Percentiles rank a stretch among this genome's conserved stretches.
phyloP scores from a whole-genome alignment of 2,329 filamentous ascomycete genomes.

The Calonectria leucothoes region DNA sequence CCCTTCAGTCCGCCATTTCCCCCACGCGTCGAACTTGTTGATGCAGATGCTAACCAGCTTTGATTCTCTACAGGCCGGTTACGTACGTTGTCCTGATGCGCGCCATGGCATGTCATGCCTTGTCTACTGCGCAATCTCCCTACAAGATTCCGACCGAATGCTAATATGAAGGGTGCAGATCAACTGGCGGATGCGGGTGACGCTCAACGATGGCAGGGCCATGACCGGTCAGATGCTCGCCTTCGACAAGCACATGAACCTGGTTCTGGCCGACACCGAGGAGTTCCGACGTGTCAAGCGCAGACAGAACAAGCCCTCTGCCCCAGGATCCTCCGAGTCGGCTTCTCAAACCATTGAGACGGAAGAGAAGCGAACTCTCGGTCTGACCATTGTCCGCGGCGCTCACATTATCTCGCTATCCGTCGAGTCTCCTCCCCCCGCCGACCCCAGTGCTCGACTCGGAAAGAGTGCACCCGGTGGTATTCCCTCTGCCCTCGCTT shows the following conservation, averaged over 20 bases:
- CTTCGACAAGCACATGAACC: conserved; percentile 99
- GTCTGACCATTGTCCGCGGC: conserved; percentile 92
- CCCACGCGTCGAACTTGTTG: conserved; percentile 47
- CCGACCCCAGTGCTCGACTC: conserved; percentile 90
- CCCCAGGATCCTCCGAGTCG: conserved; percentile 71
- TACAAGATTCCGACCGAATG: neutral
- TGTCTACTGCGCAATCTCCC: neutral
- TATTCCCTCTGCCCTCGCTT: conserved; percentile 76
- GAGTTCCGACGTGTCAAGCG: conserved; percentile 94
- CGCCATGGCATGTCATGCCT: too few species aligned
- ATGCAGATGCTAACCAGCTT: conserved; percentile 70
- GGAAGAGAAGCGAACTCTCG: conserved; percentile 97
- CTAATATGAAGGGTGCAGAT: conserved; percentile 69
- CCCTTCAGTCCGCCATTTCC: conserved; percentile 34
- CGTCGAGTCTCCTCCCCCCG: conserved; percentile 94
- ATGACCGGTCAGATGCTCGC: conserved; percentile 99
- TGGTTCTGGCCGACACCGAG: conserved; percentile 98
- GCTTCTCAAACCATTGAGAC: conserved; percentile 80
- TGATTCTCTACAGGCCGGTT: conserved; percentile 70
- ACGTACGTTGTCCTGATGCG: conserved; percentile 65
- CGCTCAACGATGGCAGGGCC: conserved; percentile 92
- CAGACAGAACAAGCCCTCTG: conserved; percentile 79
- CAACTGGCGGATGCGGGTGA: conserved; percentile 99
- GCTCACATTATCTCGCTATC: conserved; percentile 95
- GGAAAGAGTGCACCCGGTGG: conserved; percentile 80